A percentile compares a stretch with the other conserved stretches of the same genome.
Evolutionary conservation across 306 rosid genomes (phyloP).

Genomic region (Psophocarpus tetragonolobus): DNA sequence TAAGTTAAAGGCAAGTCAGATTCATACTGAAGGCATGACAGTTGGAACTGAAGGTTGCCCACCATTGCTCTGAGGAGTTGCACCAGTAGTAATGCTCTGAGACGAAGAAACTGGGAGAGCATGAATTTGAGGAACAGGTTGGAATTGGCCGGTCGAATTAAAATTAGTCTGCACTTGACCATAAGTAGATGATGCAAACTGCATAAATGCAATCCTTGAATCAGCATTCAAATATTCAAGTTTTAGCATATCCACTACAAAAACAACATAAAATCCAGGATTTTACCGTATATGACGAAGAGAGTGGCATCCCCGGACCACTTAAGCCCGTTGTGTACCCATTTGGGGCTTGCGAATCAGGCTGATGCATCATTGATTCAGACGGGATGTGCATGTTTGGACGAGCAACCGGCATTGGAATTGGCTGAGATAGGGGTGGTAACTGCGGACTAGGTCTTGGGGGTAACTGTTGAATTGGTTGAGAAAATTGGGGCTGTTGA

Average conservation of each 20-base stretch:
- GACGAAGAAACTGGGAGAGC: conserved; percentile 51
- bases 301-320: conserved; percentile 62
- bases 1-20: conserved; percentile 26
- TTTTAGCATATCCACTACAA: conserved; percentile 1
- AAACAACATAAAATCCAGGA: conserved; percentile 27
- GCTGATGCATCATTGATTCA: conserved; percentile 56
- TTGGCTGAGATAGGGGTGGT: conserved; percentile 58
- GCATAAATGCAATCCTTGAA: conserved; percentile 35
- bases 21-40: conserved; percentile 54
- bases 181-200: conserved; percentile 67
- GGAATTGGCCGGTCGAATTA: conserved; percentile 55
- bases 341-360: conserved; percentile 63
- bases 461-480: conserved; percentile 70
- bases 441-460: conserved; percentile 62
- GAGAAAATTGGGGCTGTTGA: conserved; percentile 67
- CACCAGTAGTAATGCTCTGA: conserved; percentile 46
- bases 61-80: conserved; percentile 48
- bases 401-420: conserved; percentile 62
- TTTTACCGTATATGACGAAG: conserved; percentile 76
- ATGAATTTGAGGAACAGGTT: conserved; percentile 60
- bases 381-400: conserved; percentile 61
- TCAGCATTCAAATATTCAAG: conserved; percentile 31
- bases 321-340: conserved; percentile 60
- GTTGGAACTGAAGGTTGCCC: conserved; percentile 55
- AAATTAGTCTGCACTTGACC: conserved; percentile 69